Evolutionary conservation across 108 stramenopile genomes (phyloP), one percentile per base, ranked within the genome.

Genomic region (Heterococcus sp.): DNA sequence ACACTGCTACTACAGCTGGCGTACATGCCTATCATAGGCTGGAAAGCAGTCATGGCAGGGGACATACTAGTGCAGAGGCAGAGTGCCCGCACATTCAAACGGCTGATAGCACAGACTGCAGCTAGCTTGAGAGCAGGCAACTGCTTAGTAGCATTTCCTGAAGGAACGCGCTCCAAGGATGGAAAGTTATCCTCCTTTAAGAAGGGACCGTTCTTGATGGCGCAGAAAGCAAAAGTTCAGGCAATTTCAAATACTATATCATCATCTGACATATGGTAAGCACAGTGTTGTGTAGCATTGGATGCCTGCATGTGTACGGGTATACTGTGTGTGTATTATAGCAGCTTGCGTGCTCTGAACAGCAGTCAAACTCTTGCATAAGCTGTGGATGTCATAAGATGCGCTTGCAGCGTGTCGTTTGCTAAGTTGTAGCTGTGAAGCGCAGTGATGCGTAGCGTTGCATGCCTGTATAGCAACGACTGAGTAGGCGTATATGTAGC

Each of bases 141-240:
- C 58, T 81, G 71, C 33, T 66, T 81, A 64, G 38, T 72, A 30
- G 69, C 79, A 2, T 81, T 81, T 21, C 79, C 79, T 66, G 79
- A 81, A 72, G 79, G 79, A 36, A 81, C 79, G 32, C 79, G 79
- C 29, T 65, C 64, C 40, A 38, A 34, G 35, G 64, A 70, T 33
- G 70, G 79, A 14, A 29, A 26, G 28, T 65, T 81, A 26, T 71
- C 71, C 33, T 5, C 38, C 38, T 81, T 81, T 66, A 81, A 81
- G 37, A 71, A 72, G 35, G 79, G 79, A 1, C 79, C 79, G 3
- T 81, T 81, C 26, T 58, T 70, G 35, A 81, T 81, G 79, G 79
- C 79, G 70, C 65, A 71, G 70, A 34, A 37, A 14, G 79, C 72
- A 31, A 72, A 72, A 27, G 79, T 73, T 5, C 29, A 39, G 28